Evolutionary conservation across 1,284 basidiomycete genomes (phyloP).

Genomic region (Ustilago shanxiensis): DNA sequence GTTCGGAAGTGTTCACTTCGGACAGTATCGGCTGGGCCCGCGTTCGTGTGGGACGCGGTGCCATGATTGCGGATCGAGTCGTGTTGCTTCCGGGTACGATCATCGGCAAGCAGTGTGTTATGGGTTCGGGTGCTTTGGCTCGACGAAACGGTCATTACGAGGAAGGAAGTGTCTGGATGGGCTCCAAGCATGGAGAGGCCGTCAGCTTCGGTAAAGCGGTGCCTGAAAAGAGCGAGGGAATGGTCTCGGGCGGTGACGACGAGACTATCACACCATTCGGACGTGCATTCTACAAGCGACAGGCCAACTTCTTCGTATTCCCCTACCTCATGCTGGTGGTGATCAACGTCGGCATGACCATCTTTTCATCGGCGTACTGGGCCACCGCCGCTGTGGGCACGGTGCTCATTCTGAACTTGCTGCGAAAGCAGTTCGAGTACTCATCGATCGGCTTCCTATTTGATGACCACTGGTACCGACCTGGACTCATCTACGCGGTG

Average conservation of each 20-base stretch:
- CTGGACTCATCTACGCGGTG: constrained; percentile 64
- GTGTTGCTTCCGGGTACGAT: constrained; percentile 68
- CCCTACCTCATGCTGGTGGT: constrained; percentile 68
- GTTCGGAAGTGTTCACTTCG: constrained; percentile 69
- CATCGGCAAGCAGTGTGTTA: constrained; percentile 68
- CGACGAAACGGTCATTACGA: constrained; percentile 69
- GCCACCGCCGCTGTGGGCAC: constrained; percentile 66
- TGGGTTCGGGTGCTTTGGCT: constrained; percentile 69
- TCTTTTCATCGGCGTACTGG: constrained; percentile 68
- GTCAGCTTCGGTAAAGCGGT: constrained; percentile 68
- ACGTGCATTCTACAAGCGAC: constrained; percentile 68
- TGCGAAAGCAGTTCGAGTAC: constrained; percentile 56
- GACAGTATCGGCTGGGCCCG: constrained; percentile 70
- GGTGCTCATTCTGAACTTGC: constrained; percentile 63
- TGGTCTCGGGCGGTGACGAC: constrained; percentile 34
- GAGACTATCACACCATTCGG: constrained; percentile 70
- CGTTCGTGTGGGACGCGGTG: constrained; percentile 67
- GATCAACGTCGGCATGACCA: constrained; percentile 67
- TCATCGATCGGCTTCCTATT: constrained; percentile 54
- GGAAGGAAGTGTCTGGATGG: constrained; percentile 70
- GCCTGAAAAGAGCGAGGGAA: constrained; percentile 55
- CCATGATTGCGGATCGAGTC: constrained; percentile 70
- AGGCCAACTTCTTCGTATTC: constrained; percentile 70
- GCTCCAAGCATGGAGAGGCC: constrained; percentile 69
- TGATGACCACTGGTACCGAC: constrained; percentile 69